phyloP scores from a whole-genome alignment of 176 grass and related monocot genomes.

The Cenchrus americanus region DNA sequence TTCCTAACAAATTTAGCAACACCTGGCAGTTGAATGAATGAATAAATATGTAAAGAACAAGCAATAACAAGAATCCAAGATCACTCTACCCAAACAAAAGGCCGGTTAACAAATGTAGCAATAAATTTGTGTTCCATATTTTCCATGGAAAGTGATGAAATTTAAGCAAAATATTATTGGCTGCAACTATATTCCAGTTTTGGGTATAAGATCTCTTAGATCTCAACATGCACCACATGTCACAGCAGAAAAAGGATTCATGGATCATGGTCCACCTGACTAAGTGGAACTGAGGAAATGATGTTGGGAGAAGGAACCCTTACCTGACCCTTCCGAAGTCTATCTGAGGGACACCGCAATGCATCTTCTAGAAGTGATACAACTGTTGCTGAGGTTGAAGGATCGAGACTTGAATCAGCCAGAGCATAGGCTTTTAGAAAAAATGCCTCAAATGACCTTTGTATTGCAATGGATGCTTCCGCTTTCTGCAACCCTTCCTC shows the following conservation, averaged over 20 bases:
- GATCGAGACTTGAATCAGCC: conserved; percentile 62
- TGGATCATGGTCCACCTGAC: neutral
- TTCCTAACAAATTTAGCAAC: conserved; percentile 31
- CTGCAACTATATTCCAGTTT: conserved; percentile 15
- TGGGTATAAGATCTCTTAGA: conserved; percentile 1
- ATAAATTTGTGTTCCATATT: conserved; percentile 29
- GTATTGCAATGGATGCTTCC: conserved; percentile 84
- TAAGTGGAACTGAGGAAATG: conserved; percentile 6
- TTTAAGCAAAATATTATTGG: neutral
- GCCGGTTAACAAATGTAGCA: conserved; percentile 6
- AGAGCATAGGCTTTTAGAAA: conserved; percentile 94
- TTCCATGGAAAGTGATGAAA: neutral
- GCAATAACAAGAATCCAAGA: conserved; percentile 10
- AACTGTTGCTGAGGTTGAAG: conserved; percentile 73
- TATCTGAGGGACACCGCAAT: conserved; percentile 85
- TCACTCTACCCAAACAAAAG: neutral
- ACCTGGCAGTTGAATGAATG: conserved; percentile 40
- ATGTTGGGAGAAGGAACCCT: neutral
- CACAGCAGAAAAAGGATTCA: conserved; percentile 12
- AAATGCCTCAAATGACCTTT: conserved; percentile 94
- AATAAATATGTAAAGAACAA: neutral
- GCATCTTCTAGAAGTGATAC: conserved; percentile 92
- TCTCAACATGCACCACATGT: conserved; percentile 2
- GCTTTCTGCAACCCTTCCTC: conserved; percentile 85
- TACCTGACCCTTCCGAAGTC: conserved; percentile 92